Base-by-base conservation (phyloP, 257 asterid species). In the Przewalskia tangutica region DNA sequence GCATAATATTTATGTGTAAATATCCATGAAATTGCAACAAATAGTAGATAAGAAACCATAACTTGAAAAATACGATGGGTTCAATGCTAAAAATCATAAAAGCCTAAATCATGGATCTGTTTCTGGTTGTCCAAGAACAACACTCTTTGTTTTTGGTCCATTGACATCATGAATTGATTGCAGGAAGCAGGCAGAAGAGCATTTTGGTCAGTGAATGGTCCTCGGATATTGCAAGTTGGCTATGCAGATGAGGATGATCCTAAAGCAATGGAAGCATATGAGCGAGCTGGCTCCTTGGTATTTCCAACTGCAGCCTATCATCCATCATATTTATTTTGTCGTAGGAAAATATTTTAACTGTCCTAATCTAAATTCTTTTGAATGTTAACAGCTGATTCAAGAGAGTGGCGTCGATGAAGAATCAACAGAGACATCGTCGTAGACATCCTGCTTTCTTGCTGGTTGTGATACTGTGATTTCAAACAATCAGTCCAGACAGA, bases 101-200 rank as follows among this genome's bases (percentile, higher is more conserved):
- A 27, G 32, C 32, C 32, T 27, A 27, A 27, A 27, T 27, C 32
- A 27, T 27, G 32, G 32, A 27, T 27, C 32, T 27, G 32, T 2
- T 27, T 27, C 32, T 27, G 32, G 32, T 27, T 27, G 32, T 51
- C 78, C 56, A 23, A 79, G 83, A 67, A 67, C 32, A 38, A 67
- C 51, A 67, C 51, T 63, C 46, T 36, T 40, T 38, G 23, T 38
- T 67, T 67, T 67, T 67, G 14, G 17, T 67, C 77, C 9, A 55
- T 56, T 56, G 27, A 14, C 75, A 62, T 81, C 34, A 11, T 27
- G 8, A 14, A 13, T 64, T 81, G 78, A 81, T 86, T 75, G 7
- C 83, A 96, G 99, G 99, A 96, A 82, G 97, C 91, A 10, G 98
- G 99, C 60, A 83, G 97, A 85, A 89, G 95, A 86, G 99, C 98